Evolutionary conservation across 805 yeast species (phyloP).

Genomic region (Torulaspora maleeae): DNA sequence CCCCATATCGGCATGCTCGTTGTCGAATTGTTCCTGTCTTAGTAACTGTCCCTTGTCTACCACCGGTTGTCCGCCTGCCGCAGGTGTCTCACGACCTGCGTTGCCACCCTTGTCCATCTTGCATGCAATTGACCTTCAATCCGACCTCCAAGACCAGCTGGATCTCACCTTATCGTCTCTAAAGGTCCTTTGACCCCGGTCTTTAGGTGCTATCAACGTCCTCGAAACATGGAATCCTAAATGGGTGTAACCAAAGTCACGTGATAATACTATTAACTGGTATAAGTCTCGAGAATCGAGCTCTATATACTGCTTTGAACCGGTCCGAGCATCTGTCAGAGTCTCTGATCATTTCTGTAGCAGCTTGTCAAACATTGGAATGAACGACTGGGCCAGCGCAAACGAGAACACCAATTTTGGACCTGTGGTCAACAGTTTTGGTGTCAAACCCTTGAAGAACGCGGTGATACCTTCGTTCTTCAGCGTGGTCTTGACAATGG

Average conservation of each 20-base stretch:
- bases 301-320: neutral
- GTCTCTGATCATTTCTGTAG: slow-evolving; percentile 35
- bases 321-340: neutral
- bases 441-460: slow-evolving; percentile 95
- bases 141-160: neutral
- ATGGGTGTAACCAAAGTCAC: neutral
- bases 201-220: neutral
- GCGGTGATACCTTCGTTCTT: slow-evolving; percentile 85
- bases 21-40: slow-evolving; percentile 5
- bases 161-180: neutral
- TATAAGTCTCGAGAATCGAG: neutral
- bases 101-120: slow-evolving; percentile 1
- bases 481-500: slow-evolving; percentile 87
- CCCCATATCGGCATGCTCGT: slow-evolving; percentile 9
- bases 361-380: slow-evolving; percentile 87
- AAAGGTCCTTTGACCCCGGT: neutral
- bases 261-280: neutral
- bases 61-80: neutral
- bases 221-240: slow-evolving; percentile 2
- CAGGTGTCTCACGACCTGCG: slow-evolving; percentile 2
- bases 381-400: slow-evolving; percentile 93
- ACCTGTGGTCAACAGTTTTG: slow-evolving; percentile 94
- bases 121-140: neutral
- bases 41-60: slow-evolving; percentile 3
- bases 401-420: slow-evolving; percentile 98